Percentiles rank a stretch among this genome's conserved stretches.
Evolutionary conservation across 306 rosid species (phyloP).

Genomic region (Cajanus cajan): DNA sequence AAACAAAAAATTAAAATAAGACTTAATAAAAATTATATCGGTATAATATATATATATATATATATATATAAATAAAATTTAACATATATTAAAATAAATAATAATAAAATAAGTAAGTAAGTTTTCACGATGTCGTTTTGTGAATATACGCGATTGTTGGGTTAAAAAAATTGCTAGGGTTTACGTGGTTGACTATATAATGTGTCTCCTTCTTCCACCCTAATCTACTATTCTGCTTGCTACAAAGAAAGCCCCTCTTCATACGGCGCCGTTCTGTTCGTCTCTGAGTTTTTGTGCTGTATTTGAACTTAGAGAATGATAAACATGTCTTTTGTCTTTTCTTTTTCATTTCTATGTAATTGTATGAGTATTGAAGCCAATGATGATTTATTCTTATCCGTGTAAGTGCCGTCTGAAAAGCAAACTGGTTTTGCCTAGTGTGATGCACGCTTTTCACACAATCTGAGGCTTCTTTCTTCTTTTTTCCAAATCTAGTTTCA

Average conservation of each 20-base stretch:
- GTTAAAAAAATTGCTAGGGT: not conserved
- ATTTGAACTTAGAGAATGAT: not conserved
- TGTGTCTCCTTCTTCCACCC: not conserved
- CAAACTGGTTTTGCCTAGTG: not conserved
- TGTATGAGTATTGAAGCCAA: too few relatives aligned
- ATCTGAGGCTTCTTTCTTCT: conserved; percentile 21
- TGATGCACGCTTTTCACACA: conserved; percentile 25
- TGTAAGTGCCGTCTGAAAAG: conserved; percentile 30
- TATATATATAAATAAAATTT: too few relatives aligned
- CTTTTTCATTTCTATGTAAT: not conserved
- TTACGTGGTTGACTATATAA: not conserved
- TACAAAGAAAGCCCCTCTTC: not conserved
- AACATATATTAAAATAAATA: too few relatives aligned
- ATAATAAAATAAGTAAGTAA: too few relatives aligned
- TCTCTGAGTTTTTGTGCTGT: not conserved
- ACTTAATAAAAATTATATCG: too few relatives aligned
- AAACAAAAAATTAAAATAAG: too few relatives aligned
- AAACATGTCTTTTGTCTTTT: not conserved
- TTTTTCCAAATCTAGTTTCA: not conserved
- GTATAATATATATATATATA: too few relatives aligned
- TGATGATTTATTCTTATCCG: conserved; percentile 16
- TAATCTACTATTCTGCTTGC: not conserved
- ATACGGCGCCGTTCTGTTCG: not conserved
- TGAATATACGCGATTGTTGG: too few relatives aligned
- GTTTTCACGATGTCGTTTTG: too few relatives aligned